Conservation (phyloP, 306 rosid species). For the Ormosia emarginata region DNA sequence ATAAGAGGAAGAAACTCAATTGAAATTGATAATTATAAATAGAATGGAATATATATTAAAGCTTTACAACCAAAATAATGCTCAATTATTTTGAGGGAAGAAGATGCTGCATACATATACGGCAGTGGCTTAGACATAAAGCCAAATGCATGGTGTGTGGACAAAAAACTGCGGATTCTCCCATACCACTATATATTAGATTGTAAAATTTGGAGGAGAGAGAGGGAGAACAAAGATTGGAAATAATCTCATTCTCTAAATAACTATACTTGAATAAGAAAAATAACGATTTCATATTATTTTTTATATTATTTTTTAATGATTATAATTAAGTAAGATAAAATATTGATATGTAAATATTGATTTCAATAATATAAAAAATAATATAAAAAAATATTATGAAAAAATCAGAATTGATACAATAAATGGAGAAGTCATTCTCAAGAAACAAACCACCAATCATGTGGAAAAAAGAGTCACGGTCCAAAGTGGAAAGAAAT, state of each 20-base stretch:
- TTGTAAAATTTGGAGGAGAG: background rate
- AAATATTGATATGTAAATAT: too few relatives aligned
- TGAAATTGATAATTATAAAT: background rate
- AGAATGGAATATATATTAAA: background rate
- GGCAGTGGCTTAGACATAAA: constrained; percentile 9
- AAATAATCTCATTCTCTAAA: background rate
- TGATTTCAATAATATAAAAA: too few relatives aligned
- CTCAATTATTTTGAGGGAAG: background rate
- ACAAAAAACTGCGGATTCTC: constrained; percentile 11
- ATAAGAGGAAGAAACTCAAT: background rate
- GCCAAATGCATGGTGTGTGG: constrained; percentile 2
- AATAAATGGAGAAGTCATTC: constrained; percentile 6
- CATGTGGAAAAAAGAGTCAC: background rate
- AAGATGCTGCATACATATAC: background rate
- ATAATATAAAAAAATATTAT: too few relatives aligned
- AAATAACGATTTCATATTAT: too few relatives aligned
- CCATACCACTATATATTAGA: background rate
- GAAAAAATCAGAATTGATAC: background rate
- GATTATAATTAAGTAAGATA: too few relatives aligned
- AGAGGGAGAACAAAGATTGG: background rate
- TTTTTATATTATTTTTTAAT: too few relatives aligned
- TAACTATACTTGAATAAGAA: too few relatives aligned
- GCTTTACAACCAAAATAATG: background rate
- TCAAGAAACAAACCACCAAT: background rate
- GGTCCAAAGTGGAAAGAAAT: background rate